phyloP scores from a whole-genome alignment of 768 basidiomycete genomes.

The Ramaria rubella region DNA sequence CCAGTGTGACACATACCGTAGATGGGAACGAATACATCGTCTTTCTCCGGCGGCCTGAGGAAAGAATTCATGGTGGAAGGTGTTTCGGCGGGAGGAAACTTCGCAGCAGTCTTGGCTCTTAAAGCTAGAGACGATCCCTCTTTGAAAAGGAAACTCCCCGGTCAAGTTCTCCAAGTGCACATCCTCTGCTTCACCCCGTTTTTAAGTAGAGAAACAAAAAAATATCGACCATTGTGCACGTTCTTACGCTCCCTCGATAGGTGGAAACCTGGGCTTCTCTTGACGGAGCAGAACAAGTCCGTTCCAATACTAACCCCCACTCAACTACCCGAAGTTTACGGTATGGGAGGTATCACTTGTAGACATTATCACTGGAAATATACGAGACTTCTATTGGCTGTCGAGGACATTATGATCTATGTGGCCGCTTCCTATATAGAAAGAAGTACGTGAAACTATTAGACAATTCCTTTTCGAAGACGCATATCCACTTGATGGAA shows the following conservation, averaged over 20 bases:
- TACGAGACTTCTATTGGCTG: neutral
- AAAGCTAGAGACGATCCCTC: constrained; percentile 19
- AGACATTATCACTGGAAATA: neutral
- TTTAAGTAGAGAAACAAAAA: constrained; percentile 18
- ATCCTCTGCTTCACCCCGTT: constrained; percentile 15
- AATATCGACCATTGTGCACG: neutral
- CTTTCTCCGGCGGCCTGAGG: constrained; percentile 12
- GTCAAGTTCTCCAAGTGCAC: constrained; percentile 20
- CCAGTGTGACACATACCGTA: neutral
- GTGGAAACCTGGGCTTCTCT: constrained; percentile 17
- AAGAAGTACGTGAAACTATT: too few species aligned
- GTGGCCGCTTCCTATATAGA: too few species aligned
- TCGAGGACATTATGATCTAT: too few species aligned
- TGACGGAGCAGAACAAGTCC: constrained; percentile 18
- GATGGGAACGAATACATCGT: constrained; percentile 7
- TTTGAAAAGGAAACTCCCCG: constrained; percentile 19
- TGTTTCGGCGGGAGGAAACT: constrained; percentile 19
- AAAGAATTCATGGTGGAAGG: constrained; percentile 24
- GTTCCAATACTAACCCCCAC: constrained; percentile 10
- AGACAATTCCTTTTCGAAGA: too few species aligned
- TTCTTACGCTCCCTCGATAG: constrained; percentile 4
- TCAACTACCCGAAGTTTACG: neutral
- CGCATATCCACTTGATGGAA: too few species aligned
- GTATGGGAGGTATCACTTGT: neutral
- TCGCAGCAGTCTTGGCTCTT: constrained; percentile 18